phyloP scores from a whole-genome alignment of 345 rosid genomes.

The Syzygium oleosum region DNA sequence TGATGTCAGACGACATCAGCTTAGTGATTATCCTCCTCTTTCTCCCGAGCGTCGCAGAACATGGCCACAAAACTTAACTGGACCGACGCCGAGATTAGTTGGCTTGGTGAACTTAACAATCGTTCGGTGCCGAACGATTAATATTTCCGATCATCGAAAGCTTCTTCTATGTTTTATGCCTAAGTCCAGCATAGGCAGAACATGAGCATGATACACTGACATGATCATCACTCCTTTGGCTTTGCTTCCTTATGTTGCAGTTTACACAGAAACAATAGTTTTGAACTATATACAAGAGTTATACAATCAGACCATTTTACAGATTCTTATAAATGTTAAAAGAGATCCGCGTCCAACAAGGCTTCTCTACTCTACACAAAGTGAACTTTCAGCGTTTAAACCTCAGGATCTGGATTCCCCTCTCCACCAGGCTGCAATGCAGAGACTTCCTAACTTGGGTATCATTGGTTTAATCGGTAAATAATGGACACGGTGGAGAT shows the following conservation, averaged over 20 bases:
- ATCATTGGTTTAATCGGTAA: background rate
- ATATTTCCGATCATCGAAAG: background rate
- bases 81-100: background rate
- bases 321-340: background rate
- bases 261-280: background rate
- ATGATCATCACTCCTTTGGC: background rate
- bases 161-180: background rate
- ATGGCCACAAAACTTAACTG: background rate
- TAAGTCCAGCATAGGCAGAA: background rate
- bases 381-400: background rate
- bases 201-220: background rate
- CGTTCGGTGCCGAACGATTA: background rate
- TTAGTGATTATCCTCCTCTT: background rate
- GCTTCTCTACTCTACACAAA: background rate
- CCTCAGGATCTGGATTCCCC: background rate
- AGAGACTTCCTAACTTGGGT: background rate
- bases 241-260: background rate
- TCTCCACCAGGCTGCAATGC: background rate
- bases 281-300: background rate
- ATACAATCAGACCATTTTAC: background rate
- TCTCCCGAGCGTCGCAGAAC: background rate
- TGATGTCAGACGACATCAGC: background rate
- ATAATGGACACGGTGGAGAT: rapidly evolving
- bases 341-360: background rate
- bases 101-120: background rate